phyloP scores from a whole-genome alignment of 2,329 filamentous ascomycete genomes.

The Elsinoe australis region DNA sequence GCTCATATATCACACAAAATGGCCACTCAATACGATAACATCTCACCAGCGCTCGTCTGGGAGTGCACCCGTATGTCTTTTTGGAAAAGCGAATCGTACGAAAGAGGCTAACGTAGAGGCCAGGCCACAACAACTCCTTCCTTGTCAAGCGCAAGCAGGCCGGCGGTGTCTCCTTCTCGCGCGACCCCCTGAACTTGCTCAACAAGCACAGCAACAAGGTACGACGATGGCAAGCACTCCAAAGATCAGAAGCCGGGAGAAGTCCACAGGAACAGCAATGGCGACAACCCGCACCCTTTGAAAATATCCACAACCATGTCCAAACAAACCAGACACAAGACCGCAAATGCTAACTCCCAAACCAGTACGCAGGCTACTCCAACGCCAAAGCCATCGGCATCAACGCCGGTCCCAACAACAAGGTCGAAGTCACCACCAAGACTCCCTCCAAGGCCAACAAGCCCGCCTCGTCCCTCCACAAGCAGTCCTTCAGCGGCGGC shows the following conservation, averaged over 20 bases:
- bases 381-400: conserved; percentile 81
- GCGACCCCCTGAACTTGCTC: conserved; percentile 84
- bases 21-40: conserved; percentile 95
- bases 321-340: conserved; percentile 11
- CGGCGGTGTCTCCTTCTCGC: conserved; percentile 83
- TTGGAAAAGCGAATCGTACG: neutral
- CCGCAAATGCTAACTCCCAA: no score
- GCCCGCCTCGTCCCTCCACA: conserved; percentile 60
- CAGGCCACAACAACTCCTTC: conserved; percentile 82
- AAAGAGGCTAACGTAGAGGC: conserved; percentile 5
- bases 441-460: conserved; percentile 63
- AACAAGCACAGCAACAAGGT: conserved; percentile 93
- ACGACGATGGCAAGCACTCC: no score
- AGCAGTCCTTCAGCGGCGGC: conserved; percentile 61
- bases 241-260: neutral
- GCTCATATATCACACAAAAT: conserved; percentile 53
- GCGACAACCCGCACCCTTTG: neutral
- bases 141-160: conserved; percentile 79
- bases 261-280: neutral
- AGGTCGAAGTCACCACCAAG: conserved; percentile 77
- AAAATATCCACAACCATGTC: conserved; percentile 11
- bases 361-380: conserved; percentile 83
- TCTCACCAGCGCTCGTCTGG: conserved; percentile 82
- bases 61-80: conserved; percentile 61
- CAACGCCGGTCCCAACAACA: conserved; percentile 65